A percentile compares a stretch with the other conserved stretches of the same genome.
phyloP scores from a whole-genome alignment of 169 alveolate species.

The Cryptosporidium sp. region DNA sequence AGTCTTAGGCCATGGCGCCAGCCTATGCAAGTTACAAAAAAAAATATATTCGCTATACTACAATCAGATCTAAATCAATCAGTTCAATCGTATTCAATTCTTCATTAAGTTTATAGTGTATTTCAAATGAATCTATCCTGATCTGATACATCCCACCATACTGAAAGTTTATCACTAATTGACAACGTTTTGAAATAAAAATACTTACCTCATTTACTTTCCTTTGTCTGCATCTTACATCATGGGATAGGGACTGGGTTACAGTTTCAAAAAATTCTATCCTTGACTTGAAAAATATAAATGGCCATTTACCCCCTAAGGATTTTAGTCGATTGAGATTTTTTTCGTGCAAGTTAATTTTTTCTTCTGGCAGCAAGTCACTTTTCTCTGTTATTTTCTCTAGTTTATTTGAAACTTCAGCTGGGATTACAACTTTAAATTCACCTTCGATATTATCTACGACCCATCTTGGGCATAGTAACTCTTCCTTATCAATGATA shows the following conservation, averaged over 20 bases:
- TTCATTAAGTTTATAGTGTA: slow-evolving; percentile 5
- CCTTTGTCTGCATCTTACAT: slow-evolving; percentile 9
- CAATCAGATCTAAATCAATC: neutral
- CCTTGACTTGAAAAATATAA: slow-evolving; percentile 28
- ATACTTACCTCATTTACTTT: slow-evolving; percentile 32
- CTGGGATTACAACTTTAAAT: slow-evolving; percentile 19
- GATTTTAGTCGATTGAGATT: neutral
- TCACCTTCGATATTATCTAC: neutral
- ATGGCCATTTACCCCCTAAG: slow-evolving; percentile 43
- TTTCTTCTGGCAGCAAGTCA: neutral
- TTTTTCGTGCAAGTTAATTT: neutral
- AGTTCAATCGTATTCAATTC: neutral
- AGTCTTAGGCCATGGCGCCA: neutral
- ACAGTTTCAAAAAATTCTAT: slow-evolving; percentile 33
- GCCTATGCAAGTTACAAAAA: neutral
- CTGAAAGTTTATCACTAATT: neutral
- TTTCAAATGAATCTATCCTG: slow-evolving; percentile 32
- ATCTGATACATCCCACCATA: slow-evolving; percentile 10
- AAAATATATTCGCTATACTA: neutral
- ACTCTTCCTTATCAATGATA: neutral
- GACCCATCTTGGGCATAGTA: slow-evolving; percentile 15
- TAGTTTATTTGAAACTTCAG: neutral
- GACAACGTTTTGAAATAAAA: neutral
- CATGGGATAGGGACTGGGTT: slow-evolving; percentile 10
- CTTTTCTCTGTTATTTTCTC: neutral